These are phyloP conservation scores for Xerocomellus chrysenteron DNA, from an alignment of 768 basidiomycete species.

Conservation along the genomic window DNA sequence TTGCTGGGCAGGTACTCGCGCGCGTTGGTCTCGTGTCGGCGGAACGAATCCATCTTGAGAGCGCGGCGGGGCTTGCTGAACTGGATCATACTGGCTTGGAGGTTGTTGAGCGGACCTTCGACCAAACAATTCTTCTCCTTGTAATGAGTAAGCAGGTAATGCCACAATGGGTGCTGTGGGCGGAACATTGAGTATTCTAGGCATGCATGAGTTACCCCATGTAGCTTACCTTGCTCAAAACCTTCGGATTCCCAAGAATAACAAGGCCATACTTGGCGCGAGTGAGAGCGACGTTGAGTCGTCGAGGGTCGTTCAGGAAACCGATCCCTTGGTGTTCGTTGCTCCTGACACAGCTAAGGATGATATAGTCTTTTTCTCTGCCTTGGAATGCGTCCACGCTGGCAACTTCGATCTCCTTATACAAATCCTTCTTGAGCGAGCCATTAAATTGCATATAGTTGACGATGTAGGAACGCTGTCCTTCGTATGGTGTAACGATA, in stretches of 20 bases:
- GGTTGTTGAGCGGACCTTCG: constrained; percentile 93
- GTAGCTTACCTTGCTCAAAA: constrained; percentile 86
- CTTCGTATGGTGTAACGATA: constrained; percentile 98
- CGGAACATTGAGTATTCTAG: constrained; percentile 4
- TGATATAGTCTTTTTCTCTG: constrained; percentile 99
- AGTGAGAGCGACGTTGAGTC: constrained; percentile 95
- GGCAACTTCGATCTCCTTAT: constrained; percentile 99
- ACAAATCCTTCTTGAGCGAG: constrained; percentile 97
- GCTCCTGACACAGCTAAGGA: constrained; percentile 94
- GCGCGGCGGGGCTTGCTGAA: constrained; percentile 96
- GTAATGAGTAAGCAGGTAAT: constrained; percentile 96
- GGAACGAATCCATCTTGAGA: constrained; percentile 91
- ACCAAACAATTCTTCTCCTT: constrained; percentile 94
- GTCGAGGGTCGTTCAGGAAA: constrained; percentile 96
- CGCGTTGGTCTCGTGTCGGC: constrained; percentile 89
- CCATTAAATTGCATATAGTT: constrained; percentile 99
- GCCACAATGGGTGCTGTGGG: constrained; percentile 92
- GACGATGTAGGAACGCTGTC: constrained; percentile 96
- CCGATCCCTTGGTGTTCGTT: constrained; percentile 99
- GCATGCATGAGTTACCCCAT: constrained; percentile 6
- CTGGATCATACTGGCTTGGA: constrained; percentile 98
- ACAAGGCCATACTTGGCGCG: constrained; percentile 98
- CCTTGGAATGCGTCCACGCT: constrained; percentile 99
- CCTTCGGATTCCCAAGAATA: constrained; percentile 99
- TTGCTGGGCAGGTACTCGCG: constrained; percentile 61